Evolutionary conservation across 1,284 basidiomycete genomes (phyloP), one percentile per base, ranked within the genome.

Genomic region (Lentinus polychrous): DNA sequence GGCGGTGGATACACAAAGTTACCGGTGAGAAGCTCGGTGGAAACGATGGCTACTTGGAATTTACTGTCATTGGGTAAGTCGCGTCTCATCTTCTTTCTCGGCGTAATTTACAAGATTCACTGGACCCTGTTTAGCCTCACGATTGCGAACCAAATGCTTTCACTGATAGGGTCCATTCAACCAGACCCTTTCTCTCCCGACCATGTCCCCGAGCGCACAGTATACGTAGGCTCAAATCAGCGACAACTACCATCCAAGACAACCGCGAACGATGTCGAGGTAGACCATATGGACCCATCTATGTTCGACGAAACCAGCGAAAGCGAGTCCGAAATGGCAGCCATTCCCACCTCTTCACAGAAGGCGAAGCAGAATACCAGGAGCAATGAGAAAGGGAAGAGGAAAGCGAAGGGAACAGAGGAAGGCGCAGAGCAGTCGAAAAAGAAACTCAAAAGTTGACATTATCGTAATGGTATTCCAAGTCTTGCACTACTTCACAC

Each of bases 91-190:
- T 15, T 6, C 7, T 15, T 20, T 4, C 41, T 52, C 47, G 35
- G 24, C 32, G 40, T 36, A 44, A 23, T 17, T 27, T 40, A 3
- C 20, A 36, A 20, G 20, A 40, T 15, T 41, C 40, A 37, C 49
- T 22, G 18, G n/a, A n/a, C n/a, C 18, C 57, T 27, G 52, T 36
- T 7, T 18, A 96, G 94, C 24, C 65, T 97, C 52, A 95, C 90
- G 7, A 81, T 97, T 43, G 91, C 93, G 36, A 96, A 98, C 61
- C 86, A 95, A 58, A 96, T 97, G 89, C 74, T 99, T 12, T 95
- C 93, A 1, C 72, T 98, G 12, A 79, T 91, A 23, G 95, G 94
- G 8, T 97, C 95, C 1, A 75, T 99, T 52, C 86, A 96, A 51
- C 61, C 72, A 0, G 85, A 94, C 57, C 94, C 94, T 0, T 91